phyloP scores from a whole-genome alignment of 225 moss, liverwort and hornwort species.

The Asterella californica region DNA sequence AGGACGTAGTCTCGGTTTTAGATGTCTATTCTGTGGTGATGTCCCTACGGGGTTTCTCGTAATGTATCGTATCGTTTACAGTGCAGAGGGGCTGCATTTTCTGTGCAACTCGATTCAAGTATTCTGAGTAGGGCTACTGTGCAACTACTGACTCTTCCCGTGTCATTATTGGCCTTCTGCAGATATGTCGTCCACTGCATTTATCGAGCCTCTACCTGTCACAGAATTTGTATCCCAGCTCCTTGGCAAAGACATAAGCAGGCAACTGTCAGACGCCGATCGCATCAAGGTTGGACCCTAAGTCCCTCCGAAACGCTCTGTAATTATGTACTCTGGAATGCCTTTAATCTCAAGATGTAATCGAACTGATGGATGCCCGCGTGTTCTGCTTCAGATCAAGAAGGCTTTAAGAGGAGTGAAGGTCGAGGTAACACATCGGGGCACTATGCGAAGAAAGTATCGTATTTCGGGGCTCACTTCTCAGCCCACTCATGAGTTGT shows the following conservation, averaged over 20 bases:
- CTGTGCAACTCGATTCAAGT: neutral
- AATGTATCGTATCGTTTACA: too few species aligned
- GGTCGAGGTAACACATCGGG: constrained; percentile 95
- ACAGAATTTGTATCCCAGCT: constrained; percentile 85
- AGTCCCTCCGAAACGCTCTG: too few species aligned
- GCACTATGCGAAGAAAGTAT: constrained; percentile 92
- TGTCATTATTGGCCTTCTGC: constrained; percentile 2
- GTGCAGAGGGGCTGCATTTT: too few species aligned
- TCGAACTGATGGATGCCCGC: neutral
- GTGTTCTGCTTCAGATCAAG: constrained; percentile 49
- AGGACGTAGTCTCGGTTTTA: too few species aligned
- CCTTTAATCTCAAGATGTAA: neutral
- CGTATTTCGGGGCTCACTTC: constrained; percentile 81
- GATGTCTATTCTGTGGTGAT: too few species aligned
- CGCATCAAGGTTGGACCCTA: constrained; percentile 62
- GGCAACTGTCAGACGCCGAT: constrained; percentile 68
- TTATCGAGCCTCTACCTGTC: constrained; percentile 93
- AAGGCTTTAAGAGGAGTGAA: constrained; percentile 85
- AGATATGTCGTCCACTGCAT: constrained; percentile 99
- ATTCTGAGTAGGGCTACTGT: neutral
- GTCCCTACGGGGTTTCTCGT: too few species aligned
- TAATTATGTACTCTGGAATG: too few species aligned
- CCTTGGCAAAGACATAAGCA: constrained; percentile 56
- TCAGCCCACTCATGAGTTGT: constrained; percentile 73
- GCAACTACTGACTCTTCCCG: neutral